A percentile compares a stretch with the other conserved stretches of the same genome.
phyloP scores from a whole-genome alignment of 139 green algal genomes.

The Nannochloris sp. region DNA sequence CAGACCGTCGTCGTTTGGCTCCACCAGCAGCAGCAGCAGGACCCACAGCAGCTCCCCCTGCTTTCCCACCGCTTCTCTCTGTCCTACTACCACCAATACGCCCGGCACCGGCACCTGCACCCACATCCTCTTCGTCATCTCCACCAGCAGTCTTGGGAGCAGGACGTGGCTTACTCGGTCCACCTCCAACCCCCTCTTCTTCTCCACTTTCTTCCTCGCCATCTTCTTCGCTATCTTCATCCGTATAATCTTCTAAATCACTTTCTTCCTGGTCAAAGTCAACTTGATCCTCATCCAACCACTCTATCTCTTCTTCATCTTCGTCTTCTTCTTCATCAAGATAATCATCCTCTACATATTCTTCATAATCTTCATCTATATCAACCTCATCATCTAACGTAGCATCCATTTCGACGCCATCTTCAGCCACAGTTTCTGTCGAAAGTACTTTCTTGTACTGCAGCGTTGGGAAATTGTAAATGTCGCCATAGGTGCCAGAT shows the following conservation, averaged over 20 bases:
- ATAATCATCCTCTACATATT: conserved; percentile 29
- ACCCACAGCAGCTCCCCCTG: no score
- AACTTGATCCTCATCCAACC: conserved; percentile 35
- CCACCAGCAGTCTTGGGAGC: no score
- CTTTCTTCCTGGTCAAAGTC: not conserved
- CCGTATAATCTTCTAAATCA: not conserved
- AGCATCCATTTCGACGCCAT: conserved; percentile 31
- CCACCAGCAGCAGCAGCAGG: conserved; percentile 2
- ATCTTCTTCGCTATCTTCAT: not conserved
- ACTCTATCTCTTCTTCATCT: conserved; percentile 70
- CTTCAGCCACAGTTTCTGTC: conserved; percentile 59
- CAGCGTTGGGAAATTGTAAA: conserved; percentile 96
- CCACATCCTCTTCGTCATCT: not conserved
- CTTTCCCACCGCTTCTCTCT: not conserved
- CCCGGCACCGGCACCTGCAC: not conserved
- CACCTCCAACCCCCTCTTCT: no score
- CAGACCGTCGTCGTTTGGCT: conserved; percentile 5
- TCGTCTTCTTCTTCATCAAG: conserved; percentile 6
- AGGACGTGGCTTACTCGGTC: no score
- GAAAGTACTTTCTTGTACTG: conserved; percentile 83
- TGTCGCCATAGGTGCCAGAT: conserved; percentile 95
- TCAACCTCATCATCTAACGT: conserved; percentile 38
- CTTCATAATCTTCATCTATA: conserved; percentile 36
- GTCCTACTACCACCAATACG: not conserved
- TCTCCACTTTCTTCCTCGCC: not conserved